Evolutionary conservation across 805 yeast genomes (phyloP).

Genomic region (Yarrowia yakushimensis): DNA sequence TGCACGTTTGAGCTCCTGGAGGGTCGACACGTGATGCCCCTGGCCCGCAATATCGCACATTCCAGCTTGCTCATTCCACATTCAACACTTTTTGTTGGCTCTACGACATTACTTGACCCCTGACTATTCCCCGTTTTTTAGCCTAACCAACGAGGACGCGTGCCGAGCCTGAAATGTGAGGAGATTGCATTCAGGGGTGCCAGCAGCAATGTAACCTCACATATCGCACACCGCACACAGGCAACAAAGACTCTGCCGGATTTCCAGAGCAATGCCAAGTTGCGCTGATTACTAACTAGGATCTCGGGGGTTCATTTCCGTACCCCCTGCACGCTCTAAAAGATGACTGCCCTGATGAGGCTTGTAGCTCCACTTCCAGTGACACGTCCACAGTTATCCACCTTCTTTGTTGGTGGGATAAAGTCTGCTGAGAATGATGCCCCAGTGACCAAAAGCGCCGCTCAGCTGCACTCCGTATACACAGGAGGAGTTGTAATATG

Average conservation of each 20-base stretch:
- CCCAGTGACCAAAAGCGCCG: conserved; percentile 3
- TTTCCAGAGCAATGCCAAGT: not conserved
- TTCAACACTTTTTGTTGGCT: not conserved
- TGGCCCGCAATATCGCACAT: not conserved
- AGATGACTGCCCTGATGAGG: not conserved
- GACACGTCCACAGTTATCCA: not conserved
- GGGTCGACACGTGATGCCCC: not conserved
- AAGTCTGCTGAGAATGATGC: not conserved
- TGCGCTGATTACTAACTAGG: not conserved
- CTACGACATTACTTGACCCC: conserved; percentile 3
- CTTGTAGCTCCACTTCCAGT: not conserved
- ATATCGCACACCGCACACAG: not conserved
- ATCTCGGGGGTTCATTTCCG: not conserved
- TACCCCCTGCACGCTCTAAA: too few species aligned
- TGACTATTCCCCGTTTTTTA: conserved; percentile 14
- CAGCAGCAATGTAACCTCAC: not conserved
- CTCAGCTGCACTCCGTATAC: conserved; percentile 3
- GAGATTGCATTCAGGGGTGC: conserved; percentile 21
- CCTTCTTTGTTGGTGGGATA: not conserved
- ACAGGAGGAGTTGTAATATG: not conserved
- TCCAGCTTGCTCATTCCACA: not conserved
- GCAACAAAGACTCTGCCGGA: not conserved
- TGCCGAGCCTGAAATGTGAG: conserved; percentile 20
- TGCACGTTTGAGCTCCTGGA: not conserved
- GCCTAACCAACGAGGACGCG: conserved; percentile 6